Conservation (phyloP, 2,329 filamentous ascomycete genomes). For the Colletotrichum australisinense region DNA sequence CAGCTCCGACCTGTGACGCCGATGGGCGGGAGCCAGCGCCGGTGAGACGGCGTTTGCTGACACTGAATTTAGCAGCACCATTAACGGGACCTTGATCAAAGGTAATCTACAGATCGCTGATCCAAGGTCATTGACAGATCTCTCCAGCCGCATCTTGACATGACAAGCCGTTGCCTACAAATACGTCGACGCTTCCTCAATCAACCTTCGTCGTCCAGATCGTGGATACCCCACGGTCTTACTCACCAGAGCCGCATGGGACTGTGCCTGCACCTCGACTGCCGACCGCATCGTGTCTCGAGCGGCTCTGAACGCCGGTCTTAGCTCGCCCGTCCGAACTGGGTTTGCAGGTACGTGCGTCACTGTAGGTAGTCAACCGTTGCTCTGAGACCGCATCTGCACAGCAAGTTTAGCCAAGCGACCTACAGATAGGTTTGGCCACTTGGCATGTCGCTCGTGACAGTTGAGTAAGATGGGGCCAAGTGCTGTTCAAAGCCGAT, state of each 20-base stretch:
- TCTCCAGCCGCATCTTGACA: background rate
- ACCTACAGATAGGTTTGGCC: background rate
- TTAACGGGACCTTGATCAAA: background rate
- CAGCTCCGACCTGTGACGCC: slow-evolving; percentile 1
- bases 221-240: background rate
- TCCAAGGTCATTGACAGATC: background rate
- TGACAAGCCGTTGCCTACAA: slow-evolving; percentile 7
- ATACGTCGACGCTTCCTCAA: slow-evolving; percentile 4
- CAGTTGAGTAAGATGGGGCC: background rate
- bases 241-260: slow-evolving; percentile 17
- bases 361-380: background rate
- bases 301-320: slow-evolving; percentile 26
- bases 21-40: background rate
- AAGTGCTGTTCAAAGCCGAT: background rate
- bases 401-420: slow-evolving; percentile 5
- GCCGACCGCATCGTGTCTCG: slow-evolving; percentile 18
- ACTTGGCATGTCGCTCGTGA: background rate
- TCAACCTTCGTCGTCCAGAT: background rate
- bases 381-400: slow-evolving; percentile 32
- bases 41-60: background rate
- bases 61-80: background rate
- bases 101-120: background rate
- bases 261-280: slow-evolving; percentile 10
- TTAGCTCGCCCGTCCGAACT: slow-evolving; percentile 24
- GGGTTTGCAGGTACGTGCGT: slow-evolving; percentile 17